Percentiles rank a stretch among this genome's conserved stretches.
Conservation (phyloP, 2,329 filamentous ascomycete genomes). For the Penicillium sp. region DNA sequence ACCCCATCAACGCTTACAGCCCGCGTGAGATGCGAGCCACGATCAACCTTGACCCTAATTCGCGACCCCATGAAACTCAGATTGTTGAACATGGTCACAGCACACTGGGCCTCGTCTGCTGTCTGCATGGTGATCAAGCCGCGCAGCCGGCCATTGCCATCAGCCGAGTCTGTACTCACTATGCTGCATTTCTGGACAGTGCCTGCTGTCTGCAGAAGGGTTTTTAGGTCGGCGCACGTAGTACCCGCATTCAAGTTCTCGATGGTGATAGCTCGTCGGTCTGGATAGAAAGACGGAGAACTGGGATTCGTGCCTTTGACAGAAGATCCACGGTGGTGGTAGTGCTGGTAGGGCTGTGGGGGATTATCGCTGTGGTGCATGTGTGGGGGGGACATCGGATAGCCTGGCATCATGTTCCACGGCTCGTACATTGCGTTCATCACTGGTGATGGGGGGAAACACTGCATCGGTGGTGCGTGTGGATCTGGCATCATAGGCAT, state of each 20-base stretch:
- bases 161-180: conserved; percentile 18
- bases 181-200: conserved; percentile 33
- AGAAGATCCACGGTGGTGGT: background rate
- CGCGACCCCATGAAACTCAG: conserved; percentile 31
- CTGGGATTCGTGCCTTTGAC: conserved; percentile 8
- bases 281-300: conserved; percentile 2
- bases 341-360: conserved; percentile 8
- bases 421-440: conserved; percentile 27
- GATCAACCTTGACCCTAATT: conserved; percentile 35
- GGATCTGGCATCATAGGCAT: conserved; percentile 30
- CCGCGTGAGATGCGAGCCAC: background rate
- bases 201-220: conserved; percentile 30
- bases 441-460: conserved; percentile 29
- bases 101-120: conserved; percentile 37
- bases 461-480: conserved; percentile 15
- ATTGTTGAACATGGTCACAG: conserved; percentile 34
- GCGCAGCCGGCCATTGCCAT: conserved; percentile 23
- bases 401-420: conserved; percentile 29
- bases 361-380: conserved; percentile 1
- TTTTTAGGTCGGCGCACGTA: conserved; percentile 28
- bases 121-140: conserved; percentile 29
- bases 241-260: conserved; percentile 31
- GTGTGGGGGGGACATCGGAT: conserved; percentile 23
- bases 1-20: background rate
- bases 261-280: conserved; percentile 25